Evolutionary conservation across 352 stramenopile genomes (phyloP), one percentile per base, ranked within the genome.

Genomic region (Phytophthora quininea): DNA sequence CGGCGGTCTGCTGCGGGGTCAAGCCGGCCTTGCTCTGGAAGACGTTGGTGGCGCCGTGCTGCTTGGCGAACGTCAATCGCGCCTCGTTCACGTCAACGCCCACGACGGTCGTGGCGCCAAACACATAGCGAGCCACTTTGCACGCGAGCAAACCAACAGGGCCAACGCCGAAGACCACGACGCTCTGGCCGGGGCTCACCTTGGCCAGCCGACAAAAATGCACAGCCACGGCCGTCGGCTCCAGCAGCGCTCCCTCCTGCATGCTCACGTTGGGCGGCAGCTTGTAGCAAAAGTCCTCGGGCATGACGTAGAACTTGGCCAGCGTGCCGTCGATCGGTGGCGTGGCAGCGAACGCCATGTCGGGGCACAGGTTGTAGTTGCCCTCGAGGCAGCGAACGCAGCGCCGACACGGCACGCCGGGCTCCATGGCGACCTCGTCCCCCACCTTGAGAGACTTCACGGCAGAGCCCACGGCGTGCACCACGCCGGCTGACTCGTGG

Each of bases 271-370:
- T 46, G 35, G 63, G 8, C 15, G 63, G 57, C 48, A 72, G 43
- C 32, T 72, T 72, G 63, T 72, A 76, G 63, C 68, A 72, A 35
- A 72, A 68, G 29, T 72, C 68, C 15, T 76, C 63, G 5, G 68
- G 68, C 47, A 71, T 52, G 40, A 59, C 46, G 62, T 71, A 71
- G 53, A 68, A 71, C 47, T 74, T 71, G 67, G 67, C 56, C 46
- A 74, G 35, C 6, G 62, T 74, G 32, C 67, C 62, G 62, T 74
- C 56, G 40, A 60, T 61, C 15, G 62, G 67, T 1, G 67, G 62
- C 31, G 67, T 74, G 52, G 67, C 56, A 2, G 67, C 67, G 56
- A 74, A 74, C 11, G 57, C 47, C 67, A 74, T 71, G 27, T 67
- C 46, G 46, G 62, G 56, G 14, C 67, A 74, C 51, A 74, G 30